Base-by-base conservation (phyloP, 2,329 filamentous ascomycete genomes). In the Colletotrichum aenigma region DNA sequence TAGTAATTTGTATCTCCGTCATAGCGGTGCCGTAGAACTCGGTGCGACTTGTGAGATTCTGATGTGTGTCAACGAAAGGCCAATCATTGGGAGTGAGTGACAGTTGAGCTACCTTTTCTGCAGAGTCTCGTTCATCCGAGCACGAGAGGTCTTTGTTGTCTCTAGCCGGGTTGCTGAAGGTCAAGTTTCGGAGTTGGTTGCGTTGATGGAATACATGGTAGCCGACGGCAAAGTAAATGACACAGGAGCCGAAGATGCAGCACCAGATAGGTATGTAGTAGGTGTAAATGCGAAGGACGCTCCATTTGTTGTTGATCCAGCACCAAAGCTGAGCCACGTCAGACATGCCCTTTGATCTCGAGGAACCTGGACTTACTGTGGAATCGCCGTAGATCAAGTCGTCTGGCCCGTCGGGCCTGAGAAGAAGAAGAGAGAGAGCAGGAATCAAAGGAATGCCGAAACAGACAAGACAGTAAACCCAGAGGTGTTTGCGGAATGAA, bases 361-460 rank as follows among this genome's bases (percentile, higher is more conserved):
- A 13, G 24, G 13, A 7, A 6, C 15, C 4, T 36, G 6, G 6
- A 83, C 88, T 78, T 79, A 91, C 90, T 32, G 90, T 91, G 26
- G 90, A 90, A 81, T 91, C 85, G 15, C 90, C 91, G 76, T 91
- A 92, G 2, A 91, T 78, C 24, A 38, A 48, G 24, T 76, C 61
- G 7, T 56, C 13, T 12, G 72, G 72, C 8, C 66, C 72, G 15
- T 62, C 24, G 7, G 77, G 77, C 13, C 70, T 61, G 18, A 94
- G 84, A 62, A 94, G 88, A 32, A 96, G 87, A 76, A 94, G 92
- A 24, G 90, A 85, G 32, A 96, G 81, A 0, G 94, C 91, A 10
- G 94, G 93, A 38, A 94, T 81, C 34, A 93, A 91, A 0, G 94
- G 94, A 2, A 94, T 80, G 0, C 94, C 94, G 74, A 96, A 97